These are phyloP conservation scores for Teunomyces pallodes DNA, from an alignment of 805 yeast species.

Conservation along the genomic window DNA sequence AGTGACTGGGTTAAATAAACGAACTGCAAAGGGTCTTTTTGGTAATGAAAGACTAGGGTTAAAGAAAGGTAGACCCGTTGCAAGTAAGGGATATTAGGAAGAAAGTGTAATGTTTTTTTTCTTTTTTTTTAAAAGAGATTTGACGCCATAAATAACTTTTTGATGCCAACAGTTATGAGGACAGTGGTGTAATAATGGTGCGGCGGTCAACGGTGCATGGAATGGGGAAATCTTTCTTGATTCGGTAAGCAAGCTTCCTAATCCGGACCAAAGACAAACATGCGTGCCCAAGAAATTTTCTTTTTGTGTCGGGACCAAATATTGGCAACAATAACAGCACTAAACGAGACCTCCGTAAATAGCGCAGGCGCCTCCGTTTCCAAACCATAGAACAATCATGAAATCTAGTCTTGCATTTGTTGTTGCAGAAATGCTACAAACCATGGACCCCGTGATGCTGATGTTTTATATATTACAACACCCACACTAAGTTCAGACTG, in stretches of 20 bases:
- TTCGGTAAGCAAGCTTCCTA: background rate
- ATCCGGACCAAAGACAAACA: background rate
- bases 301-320: background rate
- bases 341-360: background rate
- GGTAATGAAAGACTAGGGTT: conserved; percentile 9
- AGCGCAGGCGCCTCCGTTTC: background rate
- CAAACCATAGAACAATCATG: background rate
- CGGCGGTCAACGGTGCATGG: background rate
- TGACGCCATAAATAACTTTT: background rate
- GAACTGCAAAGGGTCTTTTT: background rate
- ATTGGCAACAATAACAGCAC: background rate
- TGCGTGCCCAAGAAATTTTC: background rate
- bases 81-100: background rate
- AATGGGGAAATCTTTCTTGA: background rate
- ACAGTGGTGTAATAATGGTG: background rate
- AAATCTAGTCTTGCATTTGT: background rate
- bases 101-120: background rate
- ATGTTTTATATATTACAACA: too few species aligned
- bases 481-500: too few species aligned
- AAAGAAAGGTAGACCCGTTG: background rate
- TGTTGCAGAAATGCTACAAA: background rate
- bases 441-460: too few species aligned
- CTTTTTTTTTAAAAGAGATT: background rate
- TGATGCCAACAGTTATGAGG: background rate
- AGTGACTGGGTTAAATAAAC: background rate